phyloP scores from a whole-genome alignment of 768 basidiomycete genomes.

The Hysterangium stoloniferum region DNA sequence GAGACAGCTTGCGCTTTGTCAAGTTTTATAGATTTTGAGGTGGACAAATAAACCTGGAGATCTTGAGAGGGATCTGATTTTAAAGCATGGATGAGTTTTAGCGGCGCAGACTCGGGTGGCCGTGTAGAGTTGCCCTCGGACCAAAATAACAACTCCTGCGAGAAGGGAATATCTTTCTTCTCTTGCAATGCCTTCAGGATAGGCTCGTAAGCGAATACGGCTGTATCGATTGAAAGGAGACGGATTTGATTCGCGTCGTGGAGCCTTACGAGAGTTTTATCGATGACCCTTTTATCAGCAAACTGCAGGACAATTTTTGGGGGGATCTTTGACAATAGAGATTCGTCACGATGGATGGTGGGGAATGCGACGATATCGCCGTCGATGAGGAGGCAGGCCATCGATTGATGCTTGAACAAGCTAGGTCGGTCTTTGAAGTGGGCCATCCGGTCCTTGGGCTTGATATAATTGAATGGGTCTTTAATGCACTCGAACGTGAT shows the following conservation, averaged over 20 bases:
- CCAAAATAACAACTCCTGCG: slow-evolving; percentile 50
- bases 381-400: slow-evolving; percentile 45
- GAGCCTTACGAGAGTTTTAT: slow-evolving; percentile 32
- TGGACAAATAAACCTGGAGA: slow-evolving; percentile 31
- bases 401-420: slow-evolving; percentile 45
- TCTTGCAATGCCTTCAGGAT: slow-evolving; percentile 50
- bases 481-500: slow-evolving; percentile 31
- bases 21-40: slow-evolving; percentile 35
- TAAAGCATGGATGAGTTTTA: slow-evolving; percentile 24
- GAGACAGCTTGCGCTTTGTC: slow-evolving; percentile 42
- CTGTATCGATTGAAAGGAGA: slow-evolving; percentile 52
- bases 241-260: slow-evolving; percentile 29
- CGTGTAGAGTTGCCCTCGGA: slow-evolving; percentile 21
- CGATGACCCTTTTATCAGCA: slow-evolving; percentile 33
- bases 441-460: slow-evolving; percentile 29
- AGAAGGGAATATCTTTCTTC: slow-evolving; percentile 37
- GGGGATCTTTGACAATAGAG: slow-evolving; percentile 36
- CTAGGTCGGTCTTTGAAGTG: slow-evolving; percentile 33
- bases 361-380: slow-evolving; percentile 44
- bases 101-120: slow-evolving; percentile 11
- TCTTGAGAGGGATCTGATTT: slow-evolving; percentile 29
- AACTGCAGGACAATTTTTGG: slow-evolving; percentile 50
- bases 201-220: slow-evolving; percentile 56
- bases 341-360: slow-evolving; percentile 46
- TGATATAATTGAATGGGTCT: slow-evolving; percentile 17